Percentiles rank a stretch among this genome's conserved stretches.
phyloP scores from a whole-genome alignment of 257 asterid genomes.

The Solanum bulbocastanum region DNA sequence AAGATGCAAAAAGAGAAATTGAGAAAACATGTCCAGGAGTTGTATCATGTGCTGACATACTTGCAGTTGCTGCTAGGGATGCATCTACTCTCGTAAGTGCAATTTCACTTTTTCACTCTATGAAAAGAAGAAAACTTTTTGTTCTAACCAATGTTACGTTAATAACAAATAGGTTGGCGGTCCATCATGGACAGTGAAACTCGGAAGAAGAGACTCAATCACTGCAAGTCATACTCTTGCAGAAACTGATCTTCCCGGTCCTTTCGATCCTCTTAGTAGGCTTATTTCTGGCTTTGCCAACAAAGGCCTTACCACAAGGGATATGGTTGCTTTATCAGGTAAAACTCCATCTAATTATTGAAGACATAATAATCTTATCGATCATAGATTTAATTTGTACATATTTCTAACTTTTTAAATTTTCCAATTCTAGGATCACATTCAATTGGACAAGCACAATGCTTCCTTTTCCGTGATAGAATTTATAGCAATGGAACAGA shows the following conservation, averaged over 20 bases:
- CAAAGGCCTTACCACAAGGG: not conserved
- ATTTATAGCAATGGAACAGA: constrained; percentile 34
- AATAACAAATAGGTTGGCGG: not conserved
- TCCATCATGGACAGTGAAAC: not conserved
- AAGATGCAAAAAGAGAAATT: not conserved
- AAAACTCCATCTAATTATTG: not conserved
- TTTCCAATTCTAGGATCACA: not conserved
- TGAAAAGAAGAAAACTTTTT: not conserved
- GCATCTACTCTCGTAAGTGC: not conserved
- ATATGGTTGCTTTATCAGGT: not conserved
- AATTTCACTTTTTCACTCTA: not conserved
- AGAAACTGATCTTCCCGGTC: not conserved
- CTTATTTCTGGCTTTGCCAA: not conserved
- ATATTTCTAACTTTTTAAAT: not conserved
- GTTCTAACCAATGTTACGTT: not conserved
- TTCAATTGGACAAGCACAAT: not conserved
- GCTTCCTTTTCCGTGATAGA: constrained; percentile 20
- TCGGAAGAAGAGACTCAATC: not conserved
- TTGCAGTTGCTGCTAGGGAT: not conserved
- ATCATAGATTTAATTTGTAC: not conserved
- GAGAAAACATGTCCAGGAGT: not conserved
- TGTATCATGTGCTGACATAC: not conserved
- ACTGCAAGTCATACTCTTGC: not conserved
- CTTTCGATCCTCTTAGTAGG: not conserved
- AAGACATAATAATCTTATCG: not conserved